Conservation (phyloP, 495 filamentous ascomycete genomes). For the Recurvomyces mirabilis region DNA sequence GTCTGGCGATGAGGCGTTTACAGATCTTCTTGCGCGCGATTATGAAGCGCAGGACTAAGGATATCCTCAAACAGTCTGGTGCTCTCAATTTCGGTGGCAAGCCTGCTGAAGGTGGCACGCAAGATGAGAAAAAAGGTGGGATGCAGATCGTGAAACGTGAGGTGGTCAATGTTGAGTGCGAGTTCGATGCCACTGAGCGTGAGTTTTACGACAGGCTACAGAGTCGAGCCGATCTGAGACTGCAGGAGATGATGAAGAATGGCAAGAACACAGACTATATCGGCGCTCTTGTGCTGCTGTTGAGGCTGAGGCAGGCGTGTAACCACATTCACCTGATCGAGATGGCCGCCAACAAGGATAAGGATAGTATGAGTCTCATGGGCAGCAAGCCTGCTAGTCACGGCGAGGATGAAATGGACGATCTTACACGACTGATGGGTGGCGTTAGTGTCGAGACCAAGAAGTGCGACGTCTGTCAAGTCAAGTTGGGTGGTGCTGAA, state of each 20-base stretch:
- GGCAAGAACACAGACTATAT: conserved; percentile 62
- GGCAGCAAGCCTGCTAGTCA: not conserved
- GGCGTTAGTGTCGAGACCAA: conserved; percentile 68
- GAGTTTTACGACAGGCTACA: conserved; percentile 79
- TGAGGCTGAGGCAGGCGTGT: conserved; percentile 83
- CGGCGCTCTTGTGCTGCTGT: conserved; percentile 72
- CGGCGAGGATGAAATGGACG: conserved; percentile 57
- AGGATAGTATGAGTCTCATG: conserved; percentile 53
- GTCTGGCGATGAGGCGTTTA: conserved; percentile 77
- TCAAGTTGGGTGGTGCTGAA: conserved; percentile 51
- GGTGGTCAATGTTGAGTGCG: conserved; percentile 64
- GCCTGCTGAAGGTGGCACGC: conserved; percentile 35
- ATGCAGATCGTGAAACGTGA: conserved; percentile 84
- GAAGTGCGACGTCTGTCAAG: conserved; percentile 82
- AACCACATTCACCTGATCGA: conserved; percentile 85
- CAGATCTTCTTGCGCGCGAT: conserved; percentile 76
- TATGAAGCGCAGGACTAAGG: conserved; percentile 95
- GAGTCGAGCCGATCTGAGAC: conserved; percentile 66
- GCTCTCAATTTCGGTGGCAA: conserved; percentile 62
- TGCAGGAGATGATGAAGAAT: conserved; percentile 90
- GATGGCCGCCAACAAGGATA: conserved; percentile 72
- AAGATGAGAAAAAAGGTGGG: conserved; percentile 39
- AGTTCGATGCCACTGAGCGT: conserved; percentile 70
- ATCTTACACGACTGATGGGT: conserved; percentile 72
- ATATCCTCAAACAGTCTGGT: conserved; percentile 75